Percentiles rank a stretch among this genome's conserved stretches.
These are phyloP conservation scores for Vigna trinervia DNA, from an alignment of 306 rosid species.

Conservation along the genomic window DNA sequence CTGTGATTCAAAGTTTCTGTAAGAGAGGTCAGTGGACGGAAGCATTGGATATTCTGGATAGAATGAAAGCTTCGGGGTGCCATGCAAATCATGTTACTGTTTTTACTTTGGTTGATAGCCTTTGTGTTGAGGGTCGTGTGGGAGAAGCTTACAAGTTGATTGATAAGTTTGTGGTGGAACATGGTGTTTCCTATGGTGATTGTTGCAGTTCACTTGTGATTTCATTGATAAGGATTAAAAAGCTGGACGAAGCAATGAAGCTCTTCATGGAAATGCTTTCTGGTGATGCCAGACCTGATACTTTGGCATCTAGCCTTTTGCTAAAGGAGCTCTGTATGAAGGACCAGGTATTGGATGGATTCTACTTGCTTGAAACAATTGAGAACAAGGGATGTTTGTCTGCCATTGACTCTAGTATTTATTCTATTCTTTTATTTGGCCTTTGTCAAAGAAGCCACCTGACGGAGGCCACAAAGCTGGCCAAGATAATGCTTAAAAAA, in stretches of 20 bases:
- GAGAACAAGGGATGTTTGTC: constrained; percentile 57
- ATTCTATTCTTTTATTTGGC: constrained; percentile 65
- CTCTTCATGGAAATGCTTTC: constrained; percentile 71
- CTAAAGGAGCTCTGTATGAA: constrained; percentile 64
- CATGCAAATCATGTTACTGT: constrained; percentile 71
- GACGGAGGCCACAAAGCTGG: constrained; percentile 67
- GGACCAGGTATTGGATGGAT: constrained; percentile 65
- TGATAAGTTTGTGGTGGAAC: constrained; percentile 58
- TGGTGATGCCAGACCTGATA: constrained; percentile 59
- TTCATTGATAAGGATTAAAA: constrained; percentile 58
- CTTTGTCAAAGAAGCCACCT: constrained; percentile 62
- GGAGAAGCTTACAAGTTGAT: constrained; percentile 70
- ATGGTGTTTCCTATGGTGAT: constrained; percentile 64
- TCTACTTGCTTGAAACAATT: constrained; percentile 66
- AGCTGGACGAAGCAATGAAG: constrained; percentile 68
- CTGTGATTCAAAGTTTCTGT: constrained; percentile 74
- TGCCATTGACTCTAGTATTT: constrained; percentile 69
- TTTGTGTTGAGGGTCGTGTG: constrained; percentile 54
- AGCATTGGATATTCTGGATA: constrained; percentile 67
- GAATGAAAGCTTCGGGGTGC: constrained; percentile 74
- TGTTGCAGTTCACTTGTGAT: constrained; percentile 75
- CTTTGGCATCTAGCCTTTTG: constrained; percentile 68
- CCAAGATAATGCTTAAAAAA: constrained; percentile 68
- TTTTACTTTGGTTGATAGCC: constrained; percentile 58
- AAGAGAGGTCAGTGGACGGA: constrained; percentile 60